Evolutionary conservation across 768 basidiomycete species (phyloP).

Genomic region (Trametes cingulata): DNA sequence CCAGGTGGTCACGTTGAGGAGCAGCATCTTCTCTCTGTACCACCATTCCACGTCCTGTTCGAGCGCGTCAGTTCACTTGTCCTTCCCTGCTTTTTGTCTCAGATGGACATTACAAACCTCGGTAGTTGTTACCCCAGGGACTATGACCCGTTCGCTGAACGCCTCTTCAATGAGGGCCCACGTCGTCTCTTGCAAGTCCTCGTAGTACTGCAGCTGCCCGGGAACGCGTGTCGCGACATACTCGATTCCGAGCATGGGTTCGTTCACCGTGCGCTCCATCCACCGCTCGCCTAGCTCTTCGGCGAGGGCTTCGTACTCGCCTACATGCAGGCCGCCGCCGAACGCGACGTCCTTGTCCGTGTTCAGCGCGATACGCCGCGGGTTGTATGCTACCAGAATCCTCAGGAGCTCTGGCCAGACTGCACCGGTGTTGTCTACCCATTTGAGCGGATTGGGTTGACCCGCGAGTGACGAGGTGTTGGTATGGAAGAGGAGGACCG

Average conservation of each 20-base stretch:
- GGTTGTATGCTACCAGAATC: constrained; percentile 38
- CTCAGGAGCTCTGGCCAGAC: constrained; percentile 48
- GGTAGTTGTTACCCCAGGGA: constrained; percentile 47
- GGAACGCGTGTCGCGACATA: constrained; percentile 45
- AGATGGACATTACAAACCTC: constrained; percentile 31
- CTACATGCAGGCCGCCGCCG: constrained; percentile 50
- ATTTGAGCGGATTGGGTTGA: constrained; percentile 44
- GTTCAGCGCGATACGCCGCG: constrained; percentile 47
- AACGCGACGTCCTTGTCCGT: constrained; percentile 48
- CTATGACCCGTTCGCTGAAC: constrained; percentile 45
- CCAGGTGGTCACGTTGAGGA: constrained; percentile 49
- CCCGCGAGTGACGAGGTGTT: constrained; percentile 39
- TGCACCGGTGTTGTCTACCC: constrained; percentile 51
- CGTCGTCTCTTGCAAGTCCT: constrained; percentile 47
- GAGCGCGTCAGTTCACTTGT: neutral
- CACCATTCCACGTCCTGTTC: constrained; percentile 53
- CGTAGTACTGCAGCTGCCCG: constrained; percentile 47
- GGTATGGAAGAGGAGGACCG: constrained; percentile 50
- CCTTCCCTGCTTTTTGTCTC: too few relatives aligned
- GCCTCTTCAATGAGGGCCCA: constrained; percentile 58
- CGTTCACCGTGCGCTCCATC: constrained; percentile 42
- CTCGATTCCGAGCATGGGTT: constrained; percentile 50
- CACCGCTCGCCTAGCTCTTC: constrained; percentile 43
- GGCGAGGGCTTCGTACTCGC: constrained; percentile 42
- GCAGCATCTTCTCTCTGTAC: constrained; percentile 54